These are phyloP conservation scores for Phytophthora palmivora DNA, from an alignment of 352 stramenopile species.

Conservation along the genomic window DNA sequence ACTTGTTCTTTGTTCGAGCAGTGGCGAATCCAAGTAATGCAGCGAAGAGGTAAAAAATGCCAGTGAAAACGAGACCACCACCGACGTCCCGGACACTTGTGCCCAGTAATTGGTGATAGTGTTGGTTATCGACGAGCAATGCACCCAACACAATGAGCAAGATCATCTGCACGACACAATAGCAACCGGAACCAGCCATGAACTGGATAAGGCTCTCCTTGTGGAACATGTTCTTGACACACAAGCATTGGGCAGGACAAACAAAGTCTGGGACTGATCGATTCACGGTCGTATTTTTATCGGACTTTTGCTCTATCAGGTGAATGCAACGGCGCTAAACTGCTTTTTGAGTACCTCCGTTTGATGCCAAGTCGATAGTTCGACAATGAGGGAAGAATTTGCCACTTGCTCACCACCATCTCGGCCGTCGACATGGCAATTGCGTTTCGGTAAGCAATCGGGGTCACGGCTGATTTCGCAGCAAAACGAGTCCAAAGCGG, in stretches of 20 bases:
- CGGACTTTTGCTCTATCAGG: slow-evolving; percentile 5
- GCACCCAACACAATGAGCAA: slow-evolving; percentile 58
- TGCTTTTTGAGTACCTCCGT: slow-evolving; percentile 23
- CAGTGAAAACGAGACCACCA: slow-evolving; percentile 74
- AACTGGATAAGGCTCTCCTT: slow-evolving; percentile 77
- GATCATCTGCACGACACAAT: slow-evolving; percentile 67
- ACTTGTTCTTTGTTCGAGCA: slow-evolving; percentile 80
- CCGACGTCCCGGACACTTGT: slow-evolving; percentile 59
- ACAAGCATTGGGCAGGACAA: slow-evolving; percentile 13
- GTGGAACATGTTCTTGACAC: slow-evolving; percentile 42
- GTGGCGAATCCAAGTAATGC: slow-evolving; percentile 58
- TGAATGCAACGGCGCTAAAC: slow-evolving; percentile 11
- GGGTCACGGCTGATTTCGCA: neutral
- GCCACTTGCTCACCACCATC: slow-evolving; percentile 35
- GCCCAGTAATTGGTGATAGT: slow-evolving; percentile 72
- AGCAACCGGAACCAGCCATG: slow-evolving; percentile 63
- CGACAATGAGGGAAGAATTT: slow-evolving; percentile 17
- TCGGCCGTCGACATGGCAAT: slow-evolving; percentile 61
- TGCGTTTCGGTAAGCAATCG: slow-evolving; percentile 63
- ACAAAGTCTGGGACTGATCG: neutral
- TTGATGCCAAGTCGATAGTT: neutral
- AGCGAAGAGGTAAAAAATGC: slow-evolving; percentile 56
- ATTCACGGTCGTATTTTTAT: slow-evolving; percentile 31
- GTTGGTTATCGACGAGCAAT: slow-evolving; percentile 53
- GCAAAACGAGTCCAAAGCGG: neutral